These are phyloP conservation scores for Podaxis mareebaensis DNA, from an alignment of 768 basidiomycete genomes.

Conservation along the genomic window DNA sequence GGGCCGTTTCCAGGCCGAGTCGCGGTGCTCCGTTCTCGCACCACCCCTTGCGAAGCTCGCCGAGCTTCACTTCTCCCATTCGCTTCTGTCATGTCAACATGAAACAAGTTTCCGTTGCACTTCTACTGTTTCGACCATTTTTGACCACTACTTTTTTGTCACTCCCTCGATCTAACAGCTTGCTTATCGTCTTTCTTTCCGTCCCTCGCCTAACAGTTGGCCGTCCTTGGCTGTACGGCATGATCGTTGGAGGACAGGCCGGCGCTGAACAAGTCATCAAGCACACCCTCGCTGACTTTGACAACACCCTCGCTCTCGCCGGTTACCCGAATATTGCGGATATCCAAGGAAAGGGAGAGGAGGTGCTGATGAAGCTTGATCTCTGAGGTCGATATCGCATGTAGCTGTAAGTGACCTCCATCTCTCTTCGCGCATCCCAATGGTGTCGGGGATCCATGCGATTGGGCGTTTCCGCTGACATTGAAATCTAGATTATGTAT, in stretches of 20 bases:
- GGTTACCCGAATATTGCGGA: conserved; percentile 63
- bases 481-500: no score
- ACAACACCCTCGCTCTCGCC: conserved; percentile 60
- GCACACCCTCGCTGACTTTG: conserved; percentile 67
- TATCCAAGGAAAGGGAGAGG: conserved; percentile 58
- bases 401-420: neutral
- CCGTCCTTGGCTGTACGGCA: conserved; percentile 75
- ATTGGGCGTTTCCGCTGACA: no score
- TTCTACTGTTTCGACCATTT: no score
- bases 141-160: neutral
- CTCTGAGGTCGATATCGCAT: conserved; percentile 17
- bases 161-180: neutral
- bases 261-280: conserved; percentile 77
- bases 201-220: conserved; percentile 45
- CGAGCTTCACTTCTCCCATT: no score
- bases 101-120: no score
- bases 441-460: no score
- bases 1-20: no score
- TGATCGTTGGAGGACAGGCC: conserved; percentile 65
- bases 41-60: no score
- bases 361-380: conserved; percentile 47
- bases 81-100: no score
- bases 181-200: neutral
- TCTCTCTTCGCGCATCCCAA: neutral
- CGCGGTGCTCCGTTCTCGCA: no score